Evolutionary conservation across 2,329 filamentous ascomycete genomes (phyloP).

Genomic region (Cladosporium austrohemisphaericum): DNA sequence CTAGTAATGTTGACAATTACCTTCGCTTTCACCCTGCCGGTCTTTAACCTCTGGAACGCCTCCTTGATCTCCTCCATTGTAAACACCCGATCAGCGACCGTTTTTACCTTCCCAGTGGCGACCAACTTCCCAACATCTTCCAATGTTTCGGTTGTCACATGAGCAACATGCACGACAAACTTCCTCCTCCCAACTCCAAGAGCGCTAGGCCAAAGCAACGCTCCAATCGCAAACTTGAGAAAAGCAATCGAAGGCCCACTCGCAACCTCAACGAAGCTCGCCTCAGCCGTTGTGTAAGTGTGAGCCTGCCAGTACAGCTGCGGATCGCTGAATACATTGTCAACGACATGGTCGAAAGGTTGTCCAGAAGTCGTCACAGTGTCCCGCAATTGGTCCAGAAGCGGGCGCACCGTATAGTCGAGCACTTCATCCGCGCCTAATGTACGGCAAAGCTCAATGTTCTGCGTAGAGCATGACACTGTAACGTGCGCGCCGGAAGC

Average conservation of each 20-base stretch:
- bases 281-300: slow-evolving; percentile 47
- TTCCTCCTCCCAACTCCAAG: slow-evolving; percentile 50
- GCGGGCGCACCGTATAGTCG: slow-evolving; percentile 53
- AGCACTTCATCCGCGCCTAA: slow-evolving; percentile 63
- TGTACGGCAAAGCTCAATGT: slow-evolving; percentile 53
- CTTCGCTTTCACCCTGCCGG: slow-evolving; percentile 56
- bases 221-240: slow-evolving; percentile 25
- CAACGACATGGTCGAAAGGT: slow-evolving; percentile 53
- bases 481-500: slow-evolving; percentile 57
- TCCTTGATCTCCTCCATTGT: slow-evolving; percentile 54
- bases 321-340: slow-evolving; percentile 53
- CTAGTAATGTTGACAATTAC: slow-evolving; percentile 43
- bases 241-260: slow-evolving; percentile 16
- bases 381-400: slow-evolving; percentile 46
- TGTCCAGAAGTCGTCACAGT: slow-evolving; percentile 48
- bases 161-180: slow-evolving; percentile 36
- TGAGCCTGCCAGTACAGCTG: slow-evolving; percentile 53
- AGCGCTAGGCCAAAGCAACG: slow-evolving; percentile 42
- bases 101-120: slow-evolving; percentile 54
- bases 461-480: slow-evolving; percentile 55
- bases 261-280: slow-evolving; percentile 42
- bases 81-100: slow-evolving; percentile 54
- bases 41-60: slow-evolving; percentile 58
- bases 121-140: slow-evolving; percentile 52
- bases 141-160: slow-evolving; percentile 44